phyloP scores from a whole-genome alignment of 768 basidiomycete genomes.

The Gyrodon lividus region DNA sequence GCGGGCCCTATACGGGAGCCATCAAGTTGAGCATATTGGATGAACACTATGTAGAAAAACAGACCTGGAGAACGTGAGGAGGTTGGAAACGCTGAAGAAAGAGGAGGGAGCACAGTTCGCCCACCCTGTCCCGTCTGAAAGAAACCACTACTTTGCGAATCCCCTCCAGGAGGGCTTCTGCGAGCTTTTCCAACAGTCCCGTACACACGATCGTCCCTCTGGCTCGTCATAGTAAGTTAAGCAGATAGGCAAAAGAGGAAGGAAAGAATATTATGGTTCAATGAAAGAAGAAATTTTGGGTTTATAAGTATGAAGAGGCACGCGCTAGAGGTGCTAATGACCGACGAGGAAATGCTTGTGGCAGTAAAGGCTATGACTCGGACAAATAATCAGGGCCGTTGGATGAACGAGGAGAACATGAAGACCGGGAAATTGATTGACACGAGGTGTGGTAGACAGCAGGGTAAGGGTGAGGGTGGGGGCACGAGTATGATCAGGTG shows the following conservation, averaged over 20 bases:
- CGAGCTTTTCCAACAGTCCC: constrained; percentile 60
- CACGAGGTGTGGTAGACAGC: constrained; percentile 50
- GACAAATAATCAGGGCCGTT: constrained; percentile 42
- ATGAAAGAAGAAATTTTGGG: constrained; percentile 54
- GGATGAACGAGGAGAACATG: constrained; percentile 50
- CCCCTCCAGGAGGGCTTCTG: constrained; percentile 62
- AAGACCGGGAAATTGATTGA: constrained; percentile 36
- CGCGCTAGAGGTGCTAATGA: constrained; percentile 45
- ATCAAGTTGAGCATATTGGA: constrained; percentile 57
- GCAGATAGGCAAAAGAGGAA: constrained; percentile 58
- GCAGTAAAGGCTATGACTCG: constrained; percentile 38
- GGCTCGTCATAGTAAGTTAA: constrained; percentile 64
- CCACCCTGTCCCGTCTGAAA: constrained; percentile 84
- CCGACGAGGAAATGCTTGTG: constrained; percentile 35
- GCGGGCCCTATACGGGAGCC: constrained; percentile 59
- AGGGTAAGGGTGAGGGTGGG: constrained; percentile 36
- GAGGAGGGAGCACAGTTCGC: constrained; percentile 85
- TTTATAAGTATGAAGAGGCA: constrained; percentile 46
- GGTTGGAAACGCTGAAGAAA: constrained; percentile 82
- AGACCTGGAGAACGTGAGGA: constrained; percentile 83
- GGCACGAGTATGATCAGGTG: constrained; percentile 32
- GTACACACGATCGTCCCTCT: constrained; percentile 72
- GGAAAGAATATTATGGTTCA: constrained; percentile 42
- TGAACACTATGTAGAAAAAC: constrained; percentile 58
- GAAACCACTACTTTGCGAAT: constrained; percentile 60